These are phyloP conservation scores for Russula sp. DNA, from an alignment of 768 basidiomycete species.

Conservation along the genomic window DNA sequence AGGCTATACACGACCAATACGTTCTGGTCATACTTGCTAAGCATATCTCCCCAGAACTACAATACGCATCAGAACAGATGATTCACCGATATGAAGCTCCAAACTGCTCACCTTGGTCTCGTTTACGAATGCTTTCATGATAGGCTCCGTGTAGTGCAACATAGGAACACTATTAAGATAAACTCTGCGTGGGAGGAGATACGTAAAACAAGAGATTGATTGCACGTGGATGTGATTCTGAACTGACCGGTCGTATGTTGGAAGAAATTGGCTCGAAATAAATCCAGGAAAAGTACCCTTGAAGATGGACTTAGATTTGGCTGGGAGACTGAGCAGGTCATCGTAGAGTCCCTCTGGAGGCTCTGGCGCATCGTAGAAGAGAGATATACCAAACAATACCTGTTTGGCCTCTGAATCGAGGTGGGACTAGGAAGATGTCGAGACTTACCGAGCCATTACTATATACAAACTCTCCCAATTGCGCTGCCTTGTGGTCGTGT, in stretches of 20 bases:
- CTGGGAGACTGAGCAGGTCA: conserved; percentile 37
- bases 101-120: conserved; percentile 5
- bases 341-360: conserved; percentile 44
- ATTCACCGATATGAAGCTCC: background rate
- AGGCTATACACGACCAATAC: conserved; percentile 38
- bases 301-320: conserved; percentile 31
- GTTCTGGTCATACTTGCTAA: conserved; percentile 33
- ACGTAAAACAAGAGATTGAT: background rate
- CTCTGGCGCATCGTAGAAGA: conserved; percentile 53
- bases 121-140: conserved; percentile 10
- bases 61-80: background rate
- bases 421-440: conserved; percentile 32
- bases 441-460: conserved; percentile 3
- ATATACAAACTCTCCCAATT: conserved; percentile 4
- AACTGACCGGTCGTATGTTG: conserved; percentile 22
- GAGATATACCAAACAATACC: conserved; percentile 1
- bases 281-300: conserved; percentile 35
- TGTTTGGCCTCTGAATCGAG: conserved; percentile 24
- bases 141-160: conserved; percentile 1
- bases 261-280: conserved; percentile 31
- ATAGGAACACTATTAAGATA: conserved; percentile 4
- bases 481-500: conserved; percentile 10
- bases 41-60: conserved; percentile 43
- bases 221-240: background rate
- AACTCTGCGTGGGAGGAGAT: conserved; percentile 17